These are phyloP conservation scores for Monosporozyma unispora DNA, from an alignment of 805 yeast genomes.

Conservation along the genomic window DNA sequence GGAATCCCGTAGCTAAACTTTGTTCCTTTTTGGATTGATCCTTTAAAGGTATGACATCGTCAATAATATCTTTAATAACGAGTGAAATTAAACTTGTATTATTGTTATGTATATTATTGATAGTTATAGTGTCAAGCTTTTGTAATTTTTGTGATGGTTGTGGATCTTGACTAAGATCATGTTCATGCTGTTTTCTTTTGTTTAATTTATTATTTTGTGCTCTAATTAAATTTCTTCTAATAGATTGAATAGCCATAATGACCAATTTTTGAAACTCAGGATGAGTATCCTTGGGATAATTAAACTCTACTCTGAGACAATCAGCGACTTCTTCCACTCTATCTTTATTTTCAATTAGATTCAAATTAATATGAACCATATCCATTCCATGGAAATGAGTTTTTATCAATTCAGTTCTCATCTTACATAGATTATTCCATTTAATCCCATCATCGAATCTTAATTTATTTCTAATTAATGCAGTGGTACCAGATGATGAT, in stretches of 20 bases:
- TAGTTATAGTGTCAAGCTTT: slow-evolving; percentile 41
- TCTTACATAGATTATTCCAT: slow-evolving; percentile 84
- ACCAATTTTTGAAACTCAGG: slow-evolving; percentile 71
- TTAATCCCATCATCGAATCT: slow-evolving; percentile 69
- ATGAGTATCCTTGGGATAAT: slow-evolving; percentile 37
- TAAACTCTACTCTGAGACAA: slow-evolving; percentile 66
- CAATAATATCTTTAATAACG: slow-evolving; percentile 14
- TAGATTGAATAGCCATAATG: slow-evolving; percentile 89
- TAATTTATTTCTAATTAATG: slow-evolving; percentile 39
- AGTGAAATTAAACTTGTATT: neutral
- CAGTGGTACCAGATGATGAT: slow-evolving; percentile 31
- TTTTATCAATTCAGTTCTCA: slow-evolving; percentile 70
- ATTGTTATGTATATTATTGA: slow-evolving; percentile 51
- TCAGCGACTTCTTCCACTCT: slow-evolving; percentile 71
- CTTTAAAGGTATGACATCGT: slow-evolving; percentile 16
- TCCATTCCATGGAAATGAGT: slow-evolving; percentile 43
- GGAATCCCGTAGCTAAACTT: neutral
- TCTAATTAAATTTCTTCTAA: slow-evolving; percentile 76
- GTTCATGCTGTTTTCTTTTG: slow-evolving; percentile 1
- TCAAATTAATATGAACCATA: slow-evolving; percentile 39
- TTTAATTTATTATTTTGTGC: slow-evolving; percentile 32
- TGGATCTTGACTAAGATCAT: neutral
- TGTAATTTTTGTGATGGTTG: neutral
- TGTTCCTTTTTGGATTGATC: slow-evolving; percentile 13
- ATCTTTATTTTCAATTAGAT: slow-evolving; percentile 87